Evolutionary conservation across 805 yeast species (phyloP).

Genomic region (Barnettozyma wickerhamii): DNA sequence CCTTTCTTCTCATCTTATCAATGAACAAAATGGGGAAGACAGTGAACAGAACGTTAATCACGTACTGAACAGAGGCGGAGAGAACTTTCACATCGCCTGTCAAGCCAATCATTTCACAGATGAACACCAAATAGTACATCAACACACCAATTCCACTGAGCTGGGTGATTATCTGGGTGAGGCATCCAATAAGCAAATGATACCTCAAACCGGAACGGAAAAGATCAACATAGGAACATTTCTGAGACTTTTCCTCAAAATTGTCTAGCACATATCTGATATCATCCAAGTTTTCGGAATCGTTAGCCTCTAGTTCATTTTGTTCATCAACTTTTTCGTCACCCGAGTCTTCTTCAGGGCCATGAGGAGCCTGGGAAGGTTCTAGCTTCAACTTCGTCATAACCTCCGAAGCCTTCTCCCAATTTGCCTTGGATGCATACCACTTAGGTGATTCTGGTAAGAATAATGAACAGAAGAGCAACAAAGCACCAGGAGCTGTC

Average conservation of each 20-base stretch:
- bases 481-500: constrained; percentile 46
- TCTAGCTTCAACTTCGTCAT: constrained; percentile 16
- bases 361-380: constrained; percentile 1
- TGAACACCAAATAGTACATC: constrained; percentile 39
- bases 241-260: constrained; percentile 24
- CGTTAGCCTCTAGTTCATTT: neutral
- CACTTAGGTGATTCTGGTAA: constrained; percentile 61
- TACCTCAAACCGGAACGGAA: constrained; percentile 31
- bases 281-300: constrained; percentile 14
- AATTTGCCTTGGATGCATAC: constrained; percentile 37
- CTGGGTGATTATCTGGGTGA: constrained; percentile 40
- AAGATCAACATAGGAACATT: constrained; percentile 29
- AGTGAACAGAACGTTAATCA: constrained; percentile 37
- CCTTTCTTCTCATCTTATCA: constrained; percentile 43
- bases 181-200: constrained; percentile 34
- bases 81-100: constrained; percentile 29
- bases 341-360: neutral
- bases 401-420: constrained; percentile 34
- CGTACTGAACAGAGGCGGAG: constrained; percentile 37
- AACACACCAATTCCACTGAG: constrained; percentile 40
- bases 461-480: constrained; percentile 33
- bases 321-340: neutral
- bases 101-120: constrained; percentile 46
- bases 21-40: constrained; percentile 39
- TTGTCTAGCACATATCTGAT: constrained; percentile 21